phyloP scores from a whole-genome alignment of 2,329 filamentous ascomycete genomes.

The Rachicladosporium sp. region DNA sequence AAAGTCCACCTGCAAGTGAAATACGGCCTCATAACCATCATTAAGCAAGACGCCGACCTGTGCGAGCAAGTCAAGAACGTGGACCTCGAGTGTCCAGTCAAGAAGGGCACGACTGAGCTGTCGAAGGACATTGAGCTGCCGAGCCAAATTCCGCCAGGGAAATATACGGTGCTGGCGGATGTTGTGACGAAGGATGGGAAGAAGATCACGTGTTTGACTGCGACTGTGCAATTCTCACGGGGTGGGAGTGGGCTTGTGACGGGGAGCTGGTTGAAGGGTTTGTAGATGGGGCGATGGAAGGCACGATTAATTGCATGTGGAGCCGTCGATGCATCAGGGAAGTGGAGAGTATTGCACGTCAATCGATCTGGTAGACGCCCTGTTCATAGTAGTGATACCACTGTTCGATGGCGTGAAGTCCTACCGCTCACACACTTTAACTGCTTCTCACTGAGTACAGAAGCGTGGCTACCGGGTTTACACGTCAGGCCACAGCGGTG shows the following conservation, averaged over 20 bases:
- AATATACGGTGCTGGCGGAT: slow-evolving; percentile 79
- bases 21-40: slow-evolving; percentile 82
- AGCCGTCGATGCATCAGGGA: too few relatives aligned
- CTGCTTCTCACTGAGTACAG: too few relatives aligned
- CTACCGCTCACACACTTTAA: too few relatives aligned
- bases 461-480: too few relatives aligned
- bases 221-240: slow-evolving; percentile 52
- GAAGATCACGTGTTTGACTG: slow-evolving; percentile 77
- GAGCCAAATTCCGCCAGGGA: slow-evolving; percentile 76
- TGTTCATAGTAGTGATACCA: too few relatives aligned
- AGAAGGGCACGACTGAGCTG: slow-evolving; percentile 60
- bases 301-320: too few relatives aligned
- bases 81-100: slow-evolving; percentile 75
- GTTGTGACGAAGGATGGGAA: slow-evolving; percentile 65
- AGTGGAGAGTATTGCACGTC: too few relatives aligned
- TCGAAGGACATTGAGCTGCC: slow-evolving; percentile 77
- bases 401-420: too few relatives aligned
- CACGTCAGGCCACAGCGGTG: too few relatives aligned
- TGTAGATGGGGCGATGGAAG: not conserved
- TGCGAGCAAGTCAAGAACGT: slow-evolving; percentile 85
- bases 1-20: slow-evolving; percentile 78
- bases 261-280: slow-evolving; percentile 1
- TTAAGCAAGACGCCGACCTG: slow-evolving; percentile 68
- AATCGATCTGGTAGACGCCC: too few relatives aligned
- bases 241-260: slow-evolving; percentile 12